Conservation (phyloP, 1,284 basidiomycete species). For the Ceratobasidium sp. region DNA sequence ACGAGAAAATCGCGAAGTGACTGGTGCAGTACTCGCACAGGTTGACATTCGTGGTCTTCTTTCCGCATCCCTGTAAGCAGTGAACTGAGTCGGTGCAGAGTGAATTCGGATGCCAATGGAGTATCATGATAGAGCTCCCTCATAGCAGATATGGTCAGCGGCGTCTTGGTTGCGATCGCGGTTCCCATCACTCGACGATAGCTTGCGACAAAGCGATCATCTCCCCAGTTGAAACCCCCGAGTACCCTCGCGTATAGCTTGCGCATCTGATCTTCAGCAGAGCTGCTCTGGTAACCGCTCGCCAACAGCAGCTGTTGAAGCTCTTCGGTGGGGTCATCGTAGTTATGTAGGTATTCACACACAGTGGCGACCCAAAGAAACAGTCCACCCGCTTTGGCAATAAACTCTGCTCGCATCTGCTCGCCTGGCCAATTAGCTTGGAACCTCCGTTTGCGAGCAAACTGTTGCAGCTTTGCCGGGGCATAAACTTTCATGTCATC, state of each 20-base stretch:
- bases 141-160: slow-evolving; percentile 12
- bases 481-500: background rate
- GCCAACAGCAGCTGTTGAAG: slow-evolving; percentile 42
- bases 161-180: slow-evolving; percentile 11
- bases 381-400: slow-evolving; percentile 46
- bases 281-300: too few relatives aligned
- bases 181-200: slow-evolving; percentile 24
- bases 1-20: too few relatives aligned
- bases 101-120: background rate
- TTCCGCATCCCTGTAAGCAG: slow-evolving; percentile 22
- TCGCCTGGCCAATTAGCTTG: background rate
- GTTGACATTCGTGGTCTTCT: background rate
- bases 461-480: background rate
- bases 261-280: too few relatives aligned
- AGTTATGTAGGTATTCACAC: slow-evolving; percentile 49
- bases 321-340: slow-evolving; percentile 46
- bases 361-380: too few relatives aligned
- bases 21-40: slow-evolving; percentile 17
- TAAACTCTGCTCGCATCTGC: slow-evolving; percentile 12
- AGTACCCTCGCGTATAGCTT: too few relatives aligned
- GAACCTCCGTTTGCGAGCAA: background rate
- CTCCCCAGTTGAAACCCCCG: slow-evolving; percentile 18
- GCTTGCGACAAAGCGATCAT: slow-evolving; percentile 22
- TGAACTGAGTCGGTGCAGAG: slow-evolving; percentile 11
- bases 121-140: background rate